Evolutionary conservation across 2,329 filamentous ascomycete genomes (phyloP), one percentile per base, ranked within the genome.

Genomic region (Pezicula rhizophila): DNA sequence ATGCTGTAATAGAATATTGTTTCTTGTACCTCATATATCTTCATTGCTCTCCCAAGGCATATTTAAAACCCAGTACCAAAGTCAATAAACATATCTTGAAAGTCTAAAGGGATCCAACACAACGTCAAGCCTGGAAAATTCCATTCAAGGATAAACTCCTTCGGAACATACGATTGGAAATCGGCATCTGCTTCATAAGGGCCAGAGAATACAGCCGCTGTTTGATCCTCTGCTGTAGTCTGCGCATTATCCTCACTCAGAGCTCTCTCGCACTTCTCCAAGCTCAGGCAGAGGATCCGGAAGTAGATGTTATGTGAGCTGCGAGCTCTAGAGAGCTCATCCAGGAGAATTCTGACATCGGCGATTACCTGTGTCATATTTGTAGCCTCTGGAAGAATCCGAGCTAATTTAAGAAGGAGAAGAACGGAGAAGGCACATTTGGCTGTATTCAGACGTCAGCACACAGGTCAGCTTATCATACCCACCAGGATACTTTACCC

Each of bases 391-490:
- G 71, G 71, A 0, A 79, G 62, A 1, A 79, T 65, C 0, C 74
- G 69, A 0, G 74, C 71, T 3, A 79, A 64, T 49, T 77, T 77
- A 2, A 80, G 68, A 1, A 79, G 68, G 1, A 80, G 65, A 2
- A 79, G 62, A 40, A 79, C 75, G n/a, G 74, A 78, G 52, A 79
- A 79, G 0, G 76, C 75, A 45, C 74, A 76, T 57, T 80, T 80
- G 0, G 76, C 76, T 55, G 20, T 38, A 20, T 12, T 8, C 1
- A n/a, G 7, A 20, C 39, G 35, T 51, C 28, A 53, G 46, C 8
- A 38, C 1, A 23, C 4, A 8, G 35, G 11, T 39, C 3, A n/a
- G 26, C n/a, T n/a, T 28, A 31, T 31, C 8, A 31, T 10, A 10
- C 28, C n/a, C 7, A 17, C 23, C 17, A 39, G 23, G 2, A 39